Evolutionary conservation across 805 yeast genomes (phyloP).

Genomic region (Pichia cabralensis): DNA sequence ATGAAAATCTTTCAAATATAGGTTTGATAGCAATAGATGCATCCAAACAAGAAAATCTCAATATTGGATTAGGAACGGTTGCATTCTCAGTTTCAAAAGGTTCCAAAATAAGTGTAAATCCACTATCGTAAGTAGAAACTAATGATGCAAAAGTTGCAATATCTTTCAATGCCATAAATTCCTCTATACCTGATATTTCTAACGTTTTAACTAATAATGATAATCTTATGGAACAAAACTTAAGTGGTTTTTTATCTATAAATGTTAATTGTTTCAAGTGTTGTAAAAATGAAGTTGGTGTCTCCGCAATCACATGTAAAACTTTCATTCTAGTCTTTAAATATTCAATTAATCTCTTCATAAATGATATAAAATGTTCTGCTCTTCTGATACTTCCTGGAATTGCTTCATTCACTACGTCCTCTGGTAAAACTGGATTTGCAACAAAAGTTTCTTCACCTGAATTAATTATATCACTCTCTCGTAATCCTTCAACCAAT

Average conservation of each 20-base stretch:
- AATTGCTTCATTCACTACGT: conserved; percentile 80
- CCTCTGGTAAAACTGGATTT: conserved; percentile 80
- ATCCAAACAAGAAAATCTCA: conserved; percentile 89
- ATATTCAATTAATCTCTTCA: conserved; percentile 88
- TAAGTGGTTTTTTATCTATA: conserved; percentile 82
- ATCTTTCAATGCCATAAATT: conserved; percentile 85
- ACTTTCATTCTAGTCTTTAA: conserved; percentile 96
- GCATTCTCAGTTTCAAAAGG: conserved; percentile 92
- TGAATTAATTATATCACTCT: conserved; percentile 53
- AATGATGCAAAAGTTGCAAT: conserved; percentile 95
- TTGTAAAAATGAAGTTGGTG: conserved; percentile 85
- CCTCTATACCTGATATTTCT: conserved; percentile 82
- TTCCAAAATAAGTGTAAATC: conserved; percentile 84
- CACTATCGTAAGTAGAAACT: conserved; percentile 89
- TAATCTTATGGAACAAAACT: conserved; percentile 87
- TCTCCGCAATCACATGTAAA: conserved; percentile 93
- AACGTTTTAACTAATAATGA: conserved; percentile 82
- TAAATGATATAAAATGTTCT: conserved; percentile 89
- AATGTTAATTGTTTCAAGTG: conserved; percentile 90
- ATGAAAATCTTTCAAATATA: conserved; percentile 83
- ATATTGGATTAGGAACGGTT: conserved; percentile 93
- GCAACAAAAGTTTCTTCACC: conserved; percentile 68
- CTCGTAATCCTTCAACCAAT: conserved; percentile 81
- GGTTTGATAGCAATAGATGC: conserved; percentile 98
- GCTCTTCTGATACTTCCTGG: conserved; percentile 98